Percentiles rank a stretch among this genome's conserved stretches.
phyloP scores from a whole-genome alignment of 2,329 filamentous ascomycete species.

The Berkeleyomyces rouxiae region DNA sequence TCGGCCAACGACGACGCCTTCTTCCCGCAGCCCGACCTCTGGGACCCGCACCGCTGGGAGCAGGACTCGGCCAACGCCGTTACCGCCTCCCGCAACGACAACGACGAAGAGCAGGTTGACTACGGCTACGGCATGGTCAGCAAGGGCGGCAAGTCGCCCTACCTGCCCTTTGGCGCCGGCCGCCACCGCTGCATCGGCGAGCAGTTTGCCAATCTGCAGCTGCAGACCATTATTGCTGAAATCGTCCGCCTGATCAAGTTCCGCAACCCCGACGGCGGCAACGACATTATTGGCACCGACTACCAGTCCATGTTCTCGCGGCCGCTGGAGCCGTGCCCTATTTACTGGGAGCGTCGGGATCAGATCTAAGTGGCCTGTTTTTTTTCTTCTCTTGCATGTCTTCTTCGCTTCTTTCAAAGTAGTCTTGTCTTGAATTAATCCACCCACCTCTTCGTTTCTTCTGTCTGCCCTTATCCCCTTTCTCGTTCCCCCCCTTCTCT shows the following conservation, averaged over 20 bases:
- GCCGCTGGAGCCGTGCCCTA: conserved; percentile 51
- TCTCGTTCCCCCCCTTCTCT: neutral
- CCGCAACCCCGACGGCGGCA: conserved; percentile 53
- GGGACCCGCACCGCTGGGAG: conserved; percentile 89
- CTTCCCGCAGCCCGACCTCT: conserved; percentile 68
- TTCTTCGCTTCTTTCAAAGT: neutral
- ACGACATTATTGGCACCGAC: conserved; percentile 50
- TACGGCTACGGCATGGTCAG: conserved; percentile 87
- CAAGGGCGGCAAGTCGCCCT: conserved; percentile 79
- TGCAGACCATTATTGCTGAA: conserved; percentile 68
- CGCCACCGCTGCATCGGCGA: conserved; percentile 91
- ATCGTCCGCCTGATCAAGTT: conserved; percentile 69
- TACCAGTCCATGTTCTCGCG: conserved; percentile 58
- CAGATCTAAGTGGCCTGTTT: neutral
- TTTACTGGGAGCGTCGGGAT: conserved; percentile 59
- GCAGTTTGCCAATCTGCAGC: conserved; percentile 86
- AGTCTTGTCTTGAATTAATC: neutral
- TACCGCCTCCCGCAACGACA: conserved; percentile 28
- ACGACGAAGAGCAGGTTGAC: conserved; percentile 64
- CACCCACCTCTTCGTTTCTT: no score
- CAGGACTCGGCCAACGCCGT: conserved; percentile 41
- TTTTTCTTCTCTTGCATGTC: neutral
- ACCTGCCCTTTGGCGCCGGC: conserved; percentile 86
- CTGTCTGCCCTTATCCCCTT: neutral
- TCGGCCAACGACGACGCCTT: conserved; percentile 53